phyloP scores from a whole-genome alignment of 2,329 filamentous ascomycete genomes.

The Aureobasidium sp. region DNA sequence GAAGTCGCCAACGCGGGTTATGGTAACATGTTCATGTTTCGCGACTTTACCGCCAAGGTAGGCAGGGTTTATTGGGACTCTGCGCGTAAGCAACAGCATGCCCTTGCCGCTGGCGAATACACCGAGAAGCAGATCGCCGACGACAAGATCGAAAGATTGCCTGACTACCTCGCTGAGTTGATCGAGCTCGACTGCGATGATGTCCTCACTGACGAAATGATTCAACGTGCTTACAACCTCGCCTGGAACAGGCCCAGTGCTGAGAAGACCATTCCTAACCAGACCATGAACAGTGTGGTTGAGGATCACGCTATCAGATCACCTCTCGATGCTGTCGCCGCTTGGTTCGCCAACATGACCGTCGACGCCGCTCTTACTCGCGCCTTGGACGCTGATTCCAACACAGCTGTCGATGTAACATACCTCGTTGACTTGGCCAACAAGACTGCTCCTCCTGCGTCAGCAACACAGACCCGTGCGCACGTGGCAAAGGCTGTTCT shows the following conservation, averaged over 20 bases:
- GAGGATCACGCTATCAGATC: slow-evolving; percentile 79
- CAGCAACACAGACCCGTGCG: slow-evolving; percentile 55
- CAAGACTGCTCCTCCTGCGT: slow-evolving; percentile 67
- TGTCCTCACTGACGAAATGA: slow-evolving; percentile 66
- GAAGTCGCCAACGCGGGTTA: slow-evolving; percentile 60
- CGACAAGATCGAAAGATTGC: slow-evolving; percentile 57
- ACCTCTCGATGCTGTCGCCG: slow-evolving; percentile 80
- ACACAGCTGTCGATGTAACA: slow-evolving; percentile 37
- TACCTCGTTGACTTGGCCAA: slow-evolving; percentile 57
- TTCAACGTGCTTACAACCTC: slow-evolving; percentile 81
- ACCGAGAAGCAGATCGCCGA: slow-evolving; percentile 23
- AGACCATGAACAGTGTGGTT: slow-evolving; percentile 73
- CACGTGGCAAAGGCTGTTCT: slow-evolving; percentile 52
- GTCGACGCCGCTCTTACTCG: slow-evolving; percentile 61
- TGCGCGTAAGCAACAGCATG: slow-evolving; percentile 56
- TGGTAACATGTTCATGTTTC: slow-evolving; percentile 54
- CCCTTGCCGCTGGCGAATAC: slow-evolving; percentile 21
- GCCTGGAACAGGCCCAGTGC: slow-evolving; percentile 77
- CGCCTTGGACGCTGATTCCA: slow-evolving; percentile 50
- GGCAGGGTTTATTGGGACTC: slow-evolving; percentile 74
- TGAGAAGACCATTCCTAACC: slow-evolving; percentile 55
- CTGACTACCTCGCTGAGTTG: slow-evolving; percentile 66
- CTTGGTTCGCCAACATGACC: slow-evolving; percentile 76
- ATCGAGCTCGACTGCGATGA: slow-evolving; percentile 74
- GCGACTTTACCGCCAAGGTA: slow-evolving; percentile 62